Base-by-base conservation (phyloP, 768 basidiomycete genomes). In the Tricholoma furcatifolium region DNA sequence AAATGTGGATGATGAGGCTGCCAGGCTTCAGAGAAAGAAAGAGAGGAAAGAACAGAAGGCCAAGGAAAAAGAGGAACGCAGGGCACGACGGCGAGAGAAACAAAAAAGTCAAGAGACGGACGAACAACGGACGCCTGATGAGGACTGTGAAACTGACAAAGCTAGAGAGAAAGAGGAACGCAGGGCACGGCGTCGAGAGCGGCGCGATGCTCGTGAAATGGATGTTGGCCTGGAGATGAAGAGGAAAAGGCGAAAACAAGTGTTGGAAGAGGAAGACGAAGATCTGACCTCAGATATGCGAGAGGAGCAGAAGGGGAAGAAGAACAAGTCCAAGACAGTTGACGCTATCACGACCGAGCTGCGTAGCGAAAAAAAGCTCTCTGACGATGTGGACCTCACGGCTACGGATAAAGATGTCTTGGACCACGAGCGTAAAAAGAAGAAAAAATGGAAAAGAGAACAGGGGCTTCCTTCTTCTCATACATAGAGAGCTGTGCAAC, bases 31-130 rank as follows among this genome's bases (percentile, higher is more conserved):
- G 41, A 34, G 35, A 10, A 59, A 56, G 36, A 54, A 47, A 17
- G 48, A 51, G 31, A 55, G 42, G 55, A 55, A 61, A 31, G 58
- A 52, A 38, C 51, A 54, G 47, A 65, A 59, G 51, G 58, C 30
- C 32, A 49, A 59, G 51, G 62, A 51, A 51, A 54, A 59, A 53
- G 56, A 62, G 54, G 58, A 57, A 52, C 60, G 55, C 54, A 50
- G 41, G 52, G 54, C 53, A 48, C 53, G 54, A 49, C 48, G 52
- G 47, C 46, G 39, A 50, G 60, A 50, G 34, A 36, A n/a, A 6
- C 50, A 21, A 21, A 23, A 6, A 12, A 42, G 32, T 15, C 11
- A 35, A 11, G 21, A 43, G 23, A 4, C 6, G 17, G 23, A 27
- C 41, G 35, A 14, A n/a, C 20, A 12, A 32, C 7, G 20, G 3